Evolutionary conservation across 1,139 yeast species (phyloP).

Genomic region (Diutina siamensis): DNA sequence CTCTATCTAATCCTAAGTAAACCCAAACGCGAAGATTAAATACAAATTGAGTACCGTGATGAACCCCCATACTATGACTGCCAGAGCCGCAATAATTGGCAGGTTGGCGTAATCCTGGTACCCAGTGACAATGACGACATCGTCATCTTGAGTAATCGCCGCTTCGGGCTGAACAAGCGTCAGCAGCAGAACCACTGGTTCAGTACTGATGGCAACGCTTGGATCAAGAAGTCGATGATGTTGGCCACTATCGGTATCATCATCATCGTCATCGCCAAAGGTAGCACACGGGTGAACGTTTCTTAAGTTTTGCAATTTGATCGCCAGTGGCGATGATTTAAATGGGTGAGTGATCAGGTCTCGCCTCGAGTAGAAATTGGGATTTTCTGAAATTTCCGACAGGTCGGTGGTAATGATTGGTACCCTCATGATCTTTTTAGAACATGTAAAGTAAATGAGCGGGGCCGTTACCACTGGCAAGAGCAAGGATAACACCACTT

Average conservation of each 20-base stretch:
- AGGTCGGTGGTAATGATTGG: neutral
- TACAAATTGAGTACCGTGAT: constrained; percentile 40
- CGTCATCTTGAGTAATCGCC: neutral
- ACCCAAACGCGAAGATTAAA: constrained; percentile 20
- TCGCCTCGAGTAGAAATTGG: neutral
- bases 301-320: constrained; percentile 29
- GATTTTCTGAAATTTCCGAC: neutral
- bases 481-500: constrained; percentile 60
- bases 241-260: neutral
- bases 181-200: constrained; percentile 2
- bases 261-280: neutral
- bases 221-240: neutral
- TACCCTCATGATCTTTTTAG: constrained; percentile 44
- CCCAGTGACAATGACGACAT: neutral
- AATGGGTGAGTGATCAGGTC: constrained; percentile 12
- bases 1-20: too few relatives aligned
- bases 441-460: constrained; percentile 61
- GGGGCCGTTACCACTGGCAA: constrained; percentile 73
- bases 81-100: neutral
- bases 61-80: constrained; percentile 37
- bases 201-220: neutral
- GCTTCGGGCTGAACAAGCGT: neutral
- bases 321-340: constrained; percentile 29
- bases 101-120: constrained; percentile 5
- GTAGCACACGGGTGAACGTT: constrained; percentile 27